phyloP scores from a whole-genome alignment of 306 rosid genomes.

The Lathyrus sativus region DNA sequence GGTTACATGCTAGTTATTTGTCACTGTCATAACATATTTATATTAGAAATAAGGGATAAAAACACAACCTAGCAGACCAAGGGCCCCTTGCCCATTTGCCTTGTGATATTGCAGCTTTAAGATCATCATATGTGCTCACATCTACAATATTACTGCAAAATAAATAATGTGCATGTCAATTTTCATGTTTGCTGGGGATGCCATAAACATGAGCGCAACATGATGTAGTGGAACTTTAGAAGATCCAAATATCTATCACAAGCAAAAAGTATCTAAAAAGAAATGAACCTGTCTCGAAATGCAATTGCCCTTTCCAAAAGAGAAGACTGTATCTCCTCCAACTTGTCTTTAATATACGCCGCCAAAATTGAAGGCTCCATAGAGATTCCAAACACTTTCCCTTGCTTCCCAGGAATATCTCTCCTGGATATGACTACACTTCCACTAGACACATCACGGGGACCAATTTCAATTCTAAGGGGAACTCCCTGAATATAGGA shows the following conservation, averaged over 20 bases:
- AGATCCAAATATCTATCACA: slow-evolving; percentile 10
- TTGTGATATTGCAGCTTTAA: slow-evolving; percentile 76
- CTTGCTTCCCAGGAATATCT: slow-evolving; percentile 96
- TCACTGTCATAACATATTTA: background rate
- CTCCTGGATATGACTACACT: slow-evolving; percentile 89
- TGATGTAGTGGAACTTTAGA: background rate
- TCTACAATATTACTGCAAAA: slow-evolving; percentile 83
- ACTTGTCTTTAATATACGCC: slow-evolving; percentile 74
- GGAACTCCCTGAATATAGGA: slow-evolving; percentile 85
- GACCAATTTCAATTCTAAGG: slow-evolving; percentile 93
- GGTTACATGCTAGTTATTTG: slow-evolving; percentile 16
- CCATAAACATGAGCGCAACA: slow-evolving; percentile 17
- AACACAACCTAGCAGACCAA: slow-evolving; percentile 92
- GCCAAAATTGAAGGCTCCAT: slow-evolving; percentile 77
- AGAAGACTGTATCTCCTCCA: slow-evolving; percentile 84
- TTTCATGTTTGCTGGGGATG: slow-evolving; percentile 18
- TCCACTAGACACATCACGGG: slow-evolving; percentile 85
- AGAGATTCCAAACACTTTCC: slow-evolving; percentile 90
- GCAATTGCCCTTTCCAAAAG: slow-evolving; percentile 68
- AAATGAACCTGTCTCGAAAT: slow-evolving; percentile 80
- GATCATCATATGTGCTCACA: slow-evolving; percentile 85
- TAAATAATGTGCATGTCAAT: slow-evolving; percentile 16
- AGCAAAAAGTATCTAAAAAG: slow-evolving; percentile 19
- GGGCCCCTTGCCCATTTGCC: slow-evolving; percentile 99
- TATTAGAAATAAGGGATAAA: background rate